Percentiles rank a stretch among this genome's conserved stretches.
These are phyloP conservation scores for Vaccinium darrowii DNA, from an alignment of 148 eudicot species.

Conservation along the genomic window DNA sequence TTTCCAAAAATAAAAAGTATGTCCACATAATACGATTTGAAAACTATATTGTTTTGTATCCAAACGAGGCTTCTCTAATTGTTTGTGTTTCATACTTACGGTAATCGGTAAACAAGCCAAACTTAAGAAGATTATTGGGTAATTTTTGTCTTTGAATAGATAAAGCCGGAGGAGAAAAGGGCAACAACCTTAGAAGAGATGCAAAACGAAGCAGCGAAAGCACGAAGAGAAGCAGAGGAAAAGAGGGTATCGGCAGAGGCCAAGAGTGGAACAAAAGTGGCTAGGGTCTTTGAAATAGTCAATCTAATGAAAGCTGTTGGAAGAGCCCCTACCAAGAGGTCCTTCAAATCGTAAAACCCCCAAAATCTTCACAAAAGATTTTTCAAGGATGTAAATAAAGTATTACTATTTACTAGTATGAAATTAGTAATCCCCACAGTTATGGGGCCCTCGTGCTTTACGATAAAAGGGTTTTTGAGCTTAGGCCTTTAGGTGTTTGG, in stretches of 20 bases:
- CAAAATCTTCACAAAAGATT: background rate
- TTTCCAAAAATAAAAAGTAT: no score
- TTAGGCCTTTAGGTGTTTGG: no score
- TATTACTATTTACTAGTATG: no score
- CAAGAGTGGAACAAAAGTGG: conserved; percentile 83
- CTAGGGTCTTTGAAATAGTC: conserved; percentile 69
- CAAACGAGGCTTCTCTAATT: no score
- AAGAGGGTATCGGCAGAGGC: conserved; percentile 85
- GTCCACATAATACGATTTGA: no score
- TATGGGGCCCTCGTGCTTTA: conserved; percentile 15
- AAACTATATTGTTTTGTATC: no score
- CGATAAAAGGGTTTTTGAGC: background rate
- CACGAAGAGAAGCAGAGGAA: conserved; percentile 88
- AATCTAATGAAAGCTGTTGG: conserved; percentile 52
- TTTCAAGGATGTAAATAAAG: background rate
- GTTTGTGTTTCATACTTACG: no score
- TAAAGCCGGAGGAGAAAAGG: conserved; percentile 86
- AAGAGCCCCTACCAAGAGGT: conserved; percentile 56
- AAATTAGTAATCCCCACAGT: background rate
- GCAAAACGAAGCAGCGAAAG: conserved; percentile 89
- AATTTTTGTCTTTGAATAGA: conserved; percentile 28
- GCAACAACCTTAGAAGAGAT: conserved; percentile 84
- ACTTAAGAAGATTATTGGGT: background rate
- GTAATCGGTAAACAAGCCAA: background rate
- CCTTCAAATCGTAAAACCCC: conserved; percentile 32